Evolutionary conservation across 2,329 filamentous ascomycete genomes (phyloP).

Genomic region (Paramyrothecium sp.): DNA sequence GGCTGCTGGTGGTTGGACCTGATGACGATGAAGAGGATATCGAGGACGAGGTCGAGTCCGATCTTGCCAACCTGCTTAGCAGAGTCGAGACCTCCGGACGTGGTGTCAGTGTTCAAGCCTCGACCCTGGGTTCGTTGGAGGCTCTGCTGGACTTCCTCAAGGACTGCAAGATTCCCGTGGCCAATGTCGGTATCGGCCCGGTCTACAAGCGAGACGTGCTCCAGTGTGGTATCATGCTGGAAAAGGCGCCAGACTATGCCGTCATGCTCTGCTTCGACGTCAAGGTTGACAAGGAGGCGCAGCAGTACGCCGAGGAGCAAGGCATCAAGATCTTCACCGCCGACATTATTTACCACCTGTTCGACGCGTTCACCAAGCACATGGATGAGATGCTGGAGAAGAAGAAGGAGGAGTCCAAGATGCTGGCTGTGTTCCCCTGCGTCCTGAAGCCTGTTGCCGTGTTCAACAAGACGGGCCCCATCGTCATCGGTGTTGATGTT

Average conservation of each 20-base stretch:
- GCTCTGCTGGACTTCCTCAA: slow-evolving; percentile 95
- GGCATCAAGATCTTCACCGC: slow-evolving; percentile 98
- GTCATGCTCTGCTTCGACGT: slow-evolving; percentile 99
- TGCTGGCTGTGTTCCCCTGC: slow-evolving; percentile 95
- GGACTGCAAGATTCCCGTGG: slow-evolving; percentile 93
- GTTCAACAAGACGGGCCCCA: slow-evolving; percentile 97
- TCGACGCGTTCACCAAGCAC: slow-evolving; percentile 94
- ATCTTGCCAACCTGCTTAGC: slow-evolving; percentile 87
- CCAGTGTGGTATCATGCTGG: slow-evolving; percentile 92
- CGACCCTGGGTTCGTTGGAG: slow-evolving; percentile 94
- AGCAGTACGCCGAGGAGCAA: slow-evolving; percentile 85
- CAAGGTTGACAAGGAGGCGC: slow-evolving; percentile 97
- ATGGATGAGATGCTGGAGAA: slow-evolving; percentile 84
- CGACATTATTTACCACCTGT: slow-evolving; percentile 98
- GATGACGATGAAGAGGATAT: slow-evolving; percentile 97
- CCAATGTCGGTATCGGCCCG: slow-evolving; percentile 94
- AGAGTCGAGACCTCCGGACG: slow-evolving; percentile 89
- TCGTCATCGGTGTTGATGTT: slow-evolving; percentile 94
- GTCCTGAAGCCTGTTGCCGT: slow-evolving; percentile 86
- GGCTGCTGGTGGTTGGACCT: slow-evolving; percentile 88
- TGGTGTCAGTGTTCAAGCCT: slow-evolving; percentile 96
- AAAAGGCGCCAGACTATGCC: slow-evolving; percentile 93
- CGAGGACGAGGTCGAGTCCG: slow-evolving; percentile 92
- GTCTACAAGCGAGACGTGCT: slow-evolving; percentile 98
- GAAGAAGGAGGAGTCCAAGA: slow-evolving; percentile 95